These are phyloP conservation scores for Huiozyma sinensis DNA, from an alignment of 805 yeast species.

Conservation along the genomic window DNA sequence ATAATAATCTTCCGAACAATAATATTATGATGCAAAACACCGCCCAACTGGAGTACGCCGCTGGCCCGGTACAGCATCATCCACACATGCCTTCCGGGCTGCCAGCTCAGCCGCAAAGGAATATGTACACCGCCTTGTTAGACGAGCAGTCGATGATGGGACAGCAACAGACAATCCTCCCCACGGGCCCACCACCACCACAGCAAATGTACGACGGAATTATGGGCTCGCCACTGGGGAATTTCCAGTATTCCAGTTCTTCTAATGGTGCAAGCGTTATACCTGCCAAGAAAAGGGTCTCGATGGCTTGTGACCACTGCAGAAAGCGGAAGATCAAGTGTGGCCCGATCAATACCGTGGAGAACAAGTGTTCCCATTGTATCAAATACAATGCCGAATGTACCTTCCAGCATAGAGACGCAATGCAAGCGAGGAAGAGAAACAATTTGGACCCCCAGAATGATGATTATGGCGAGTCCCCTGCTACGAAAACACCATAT, in stretches of 20 bases:
- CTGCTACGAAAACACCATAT: neutral
- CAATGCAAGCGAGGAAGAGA: neutral
- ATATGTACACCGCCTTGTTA: too few relatives aligned
- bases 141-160: too few relatives aligned
- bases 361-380: slow-evolving; percentile 23
- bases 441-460: neutral
- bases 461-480: neutral
- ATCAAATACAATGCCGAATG: slow-evolving; percentile 17
- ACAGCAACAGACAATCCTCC: too few relatives aligned
- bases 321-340: slow-evolving; percentile 26
- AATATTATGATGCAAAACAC: too few relatives aligned
- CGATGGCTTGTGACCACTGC: slow-evolving; percentile 27
- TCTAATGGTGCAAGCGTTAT: neutral
- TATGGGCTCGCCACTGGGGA: neutral
- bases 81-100: too few relatives aligned
- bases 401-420: slow-evolving; percentile 18
- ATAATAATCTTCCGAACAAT: too few relatives aligned
- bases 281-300: slow-evolving; percentile 16
- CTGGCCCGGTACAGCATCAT: too few relatives aligned
- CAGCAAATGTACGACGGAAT: too few relatives aligned
- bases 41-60: too few relatives aligned
- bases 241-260: neutral
- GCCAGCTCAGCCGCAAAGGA: too few relatives aligned
- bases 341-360: slow-evolving; percentile 13
- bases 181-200: too few relatives aligned